Evolutionary conservation across 2,329 filamentous ascomycete genomes (phyloP).

Genomic region (Xylaria hypoxylon): DNA sequence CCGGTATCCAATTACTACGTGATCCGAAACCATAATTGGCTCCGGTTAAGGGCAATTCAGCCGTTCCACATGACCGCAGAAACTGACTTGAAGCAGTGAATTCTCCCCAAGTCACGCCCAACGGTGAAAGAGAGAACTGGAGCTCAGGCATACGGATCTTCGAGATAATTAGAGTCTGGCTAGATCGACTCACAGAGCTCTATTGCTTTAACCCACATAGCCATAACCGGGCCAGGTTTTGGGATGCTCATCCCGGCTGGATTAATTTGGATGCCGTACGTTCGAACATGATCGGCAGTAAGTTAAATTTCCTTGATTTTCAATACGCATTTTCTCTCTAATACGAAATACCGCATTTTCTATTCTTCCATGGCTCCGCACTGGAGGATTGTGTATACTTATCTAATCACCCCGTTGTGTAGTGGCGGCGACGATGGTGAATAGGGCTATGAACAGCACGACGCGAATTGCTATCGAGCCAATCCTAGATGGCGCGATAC

Average conservation of each 20-base stretch:
- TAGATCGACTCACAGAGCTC: conserved; percentile 29
- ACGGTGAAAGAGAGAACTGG: conserved; percentile 5
- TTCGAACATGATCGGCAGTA: conserved; percentile 41
- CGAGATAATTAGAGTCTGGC: conserved; percentile 33
- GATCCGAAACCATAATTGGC: neutral
- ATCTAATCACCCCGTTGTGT: neutral
- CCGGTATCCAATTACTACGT: neutral
- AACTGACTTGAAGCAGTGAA: conserved; percentile 31
- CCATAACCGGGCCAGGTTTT: conserved; percentile 20
- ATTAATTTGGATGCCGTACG: conserved; percentile 42
- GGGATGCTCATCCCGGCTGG: conserved; percentile 28
- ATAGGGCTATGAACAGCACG: conserved; percentile 27
- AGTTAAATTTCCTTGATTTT: too few species aligned
- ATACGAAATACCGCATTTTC: too few species aligned
- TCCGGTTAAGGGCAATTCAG: neutral
- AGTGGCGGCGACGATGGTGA: conserved; percentile 31
- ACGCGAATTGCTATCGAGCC: conserved; percentile 42
- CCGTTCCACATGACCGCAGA: neutral
- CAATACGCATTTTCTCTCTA: too few species aligned
- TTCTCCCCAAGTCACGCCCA: conserved; percentile 9
- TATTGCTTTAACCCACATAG: conserved; percentile 22
- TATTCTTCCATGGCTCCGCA: too few species aligned
- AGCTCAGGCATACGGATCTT: conserved; percentile 41
- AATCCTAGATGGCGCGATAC: conserved; percentile 13
- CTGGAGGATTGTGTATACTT: neutral